Percentiles rank a stretch among this genome's conserved stretches.
These are phyloP conservation scores for Macaranga tanarius DNA, from an alignment of 441 rosid genomes.

Conservation along the genomic window DNA sequence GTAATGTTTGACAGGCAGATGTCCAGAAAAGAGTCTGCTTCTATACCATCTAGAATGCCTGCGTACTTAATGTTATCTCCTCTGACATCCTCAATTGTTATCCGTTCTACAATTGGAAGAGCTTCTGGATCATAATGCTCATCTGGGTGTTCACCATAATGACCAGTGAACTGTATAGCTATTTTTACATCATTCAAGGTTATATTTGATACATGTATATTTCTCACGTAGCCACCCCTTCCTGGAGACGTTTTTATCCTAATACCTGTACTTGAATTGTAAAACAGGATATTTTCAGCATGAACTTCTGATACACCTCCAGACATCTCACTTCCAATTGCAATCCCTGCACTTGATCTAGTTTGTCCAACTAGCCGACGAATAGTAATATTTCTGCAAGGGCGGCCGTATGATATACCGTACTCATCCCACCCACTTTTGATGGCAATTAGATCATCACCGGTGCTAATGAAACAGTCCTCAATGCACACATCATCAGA, in stretches of 20 bases:
- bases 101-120: slow-evolving; percentile 61
- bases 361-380: slow-evolving; percentile 66
- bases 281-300: slow-evolving; percentile 59
- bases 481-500: slow-evolving; percentile 85
- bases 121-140: slow-evolving; percentile 66
- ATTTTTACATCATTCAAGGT: slow-evolving; percentile 54
- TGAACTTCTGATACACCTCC: slow-evolving; percentile 86
- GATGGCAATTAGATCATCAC: slow-evolving; percentile 83
- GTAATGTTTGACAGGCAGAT: slow-evolving; percentile 72
- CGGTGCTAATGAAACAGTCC: slow-evolving; percentile 84
- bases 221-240: slow-evolving; percentile 89
- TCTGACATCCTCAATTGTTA: slow-evolving; percentile 64
- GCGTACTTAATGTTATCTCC: slow-evolving; percentile 67
- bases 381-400: slow-evolving; percentile 73
- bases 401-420: slow-evolving; percentile 71
- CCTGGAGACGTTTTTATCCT: slow-evolving; percentile 89
- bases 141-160: slow-evolving; percentile 92
- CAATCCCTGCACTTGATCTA: slow-evolving; percentile 67
- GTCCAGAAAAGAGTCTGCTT: slow-evolving; percentile 61
- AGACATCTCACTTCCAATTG: slow-evolving; percentile 97
- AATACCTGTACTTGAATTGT: slow-evolving; percentile 63
- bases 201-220: slow-evolving; percentile 62
- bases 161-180: slow-evolving; percentile 66
- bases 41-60: slow-evolving; percentile 80
- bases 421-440: slow-evolving; percentile 99